Conservation (phyloP, 495 filamentous ascomycete species). For the Immersiella caudata region DNA sequence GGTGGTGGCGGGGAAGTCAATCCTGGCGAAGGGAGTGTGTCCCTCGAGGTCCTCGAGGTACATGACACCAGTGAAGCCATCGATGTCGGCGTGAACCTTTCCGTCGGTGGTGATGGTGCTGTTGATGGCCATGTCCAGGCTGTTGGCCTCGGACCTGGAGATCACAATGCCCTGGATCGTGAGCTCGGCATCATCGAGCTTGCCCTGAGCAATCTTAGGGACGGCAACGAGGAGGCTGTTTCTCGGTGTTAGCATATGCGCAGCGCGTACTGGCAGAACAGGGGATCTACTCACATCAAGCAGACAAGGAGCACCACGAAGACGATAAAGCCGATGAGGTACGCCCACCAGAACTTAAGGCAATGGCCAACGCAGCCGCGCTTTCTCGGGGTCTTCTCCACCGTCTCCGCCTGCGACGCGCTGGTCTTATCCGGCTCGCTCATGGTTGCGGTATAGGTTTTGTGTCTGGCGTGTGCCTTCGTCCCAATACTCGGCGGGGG, state of each 20-base stretch:
- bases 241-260: background rate
- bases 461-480: background rate
- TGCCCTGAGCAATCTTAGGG: slow-evolving; percentile 70
- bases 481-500: background rate
- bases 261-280: background rate
- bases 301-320: slow-evolving; percentile 58
- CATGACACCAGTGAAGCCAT: slow-evolving; percentile 45
- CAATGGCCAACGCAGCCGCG: slow-evolving; percentile 45
- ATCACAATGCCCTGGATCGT: slow-evolving; percentile 61
- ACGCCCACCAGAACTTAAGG: slow-evolving; percentile 70
- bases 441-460: slow-evolving; percentile 25
- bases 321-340: slow-evolving; percentile 61
- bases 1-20: slow-evolving; percentile 57
- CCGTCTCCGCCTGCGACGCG: slow-evolving; percentile 31
- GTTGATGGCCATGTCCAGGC: slow-evolving; percentile 59
- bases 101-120: slow-evolving; percentile 55
- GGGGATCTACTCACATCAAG: slow-evolving; percentile 58
- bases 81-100: slow-evolving; percentile 53
- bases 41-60: slow-evolving; percentile 58
- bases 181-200: slow-evolving; percentile 66
- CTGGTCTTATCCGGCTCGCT: slow-evolving; percentile 30
- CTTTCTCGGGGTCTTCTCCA: slow-evolving; percentile 30
- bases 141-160: slow-evolving; percentile 59
- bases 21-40: slow-evolving; percentile 58
- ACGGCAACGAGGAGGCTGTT: slow-evolving; percentile 73